Conservation (phyloP, 2,329 filamentous ascomycete species). For the Fusarium verticillioides region DNA sequence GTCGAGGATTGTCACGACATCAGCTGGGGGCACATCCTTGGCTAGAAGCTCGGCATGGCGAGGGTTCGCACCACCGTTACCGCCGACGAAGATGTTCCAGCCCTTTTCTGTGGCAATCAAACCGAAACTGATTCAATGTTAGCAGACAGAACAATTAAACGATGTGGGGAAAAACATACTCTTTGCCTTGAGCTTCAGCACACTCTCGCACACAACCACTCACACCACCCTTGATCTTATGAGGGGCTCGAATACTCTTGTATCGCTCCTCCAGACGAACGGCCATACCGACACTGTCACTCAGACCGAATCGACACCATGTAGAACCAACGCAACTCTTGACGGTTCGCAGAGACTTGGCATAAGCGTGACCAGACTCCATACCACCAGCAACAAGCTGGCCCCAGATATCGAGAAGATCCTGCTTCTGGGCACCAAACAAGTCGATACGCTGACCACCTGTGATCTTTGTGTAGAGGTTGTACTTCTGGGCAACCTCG, state of each 20-base stretch:
- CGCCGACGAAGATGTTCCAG: slow-evolving; percentile 91
- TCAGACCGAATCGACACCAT: slow-evolving; percentile 90
- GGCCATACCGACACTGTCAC: slow-evolving; percentile 91
- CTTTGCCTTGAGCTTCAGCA: slow-evolving; percentile 91
- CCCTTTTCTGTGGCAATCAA: slow-evolving; percentile 93
- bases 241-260: slow-evolving; percentile 88
- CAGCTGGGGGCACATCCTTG: slow-evolving; percentile 84
- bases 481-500: slow-evolving; percentile 84
- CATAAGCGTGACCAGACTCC: slow-evolving; percentile 92
- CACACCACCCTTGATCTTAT: slow-evolving; percentile 92
- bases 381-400: slow-evolving; percentile 84
- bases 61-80: slow-evolving; percentile 89
- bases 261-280: slow-evolving; percentile 89
- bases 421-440: slow-evolving; percentile 91
- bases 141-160: slow-evolving; percentile 1
- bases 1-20: slow-evolving; percentile 86
- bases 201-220: slow-evolving; percentile 94
- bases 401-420: slow-evolving; percentile 84
- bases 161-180: slow-evolving; percentile 63
- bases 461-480: slow-evolving; percentile 90
- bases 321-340: slow-evolving; percentile 93
- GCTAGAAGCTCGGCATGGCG: slow-evolving; percentile 84
- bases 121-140: slow-evolving; percentile 70
- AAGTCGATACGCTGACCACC: slow-evolving; percentile 92
- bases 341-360: slow-evolving; percentile 87